A percentile compares a stretch with the other conserved stretches of the same genome.
These are phyloP conservation scores for Amauroascus verrucosus DNA, from an alignment of 2,329 filamentous ascomycete genomes.

Conservation along the genomic window DNA sequence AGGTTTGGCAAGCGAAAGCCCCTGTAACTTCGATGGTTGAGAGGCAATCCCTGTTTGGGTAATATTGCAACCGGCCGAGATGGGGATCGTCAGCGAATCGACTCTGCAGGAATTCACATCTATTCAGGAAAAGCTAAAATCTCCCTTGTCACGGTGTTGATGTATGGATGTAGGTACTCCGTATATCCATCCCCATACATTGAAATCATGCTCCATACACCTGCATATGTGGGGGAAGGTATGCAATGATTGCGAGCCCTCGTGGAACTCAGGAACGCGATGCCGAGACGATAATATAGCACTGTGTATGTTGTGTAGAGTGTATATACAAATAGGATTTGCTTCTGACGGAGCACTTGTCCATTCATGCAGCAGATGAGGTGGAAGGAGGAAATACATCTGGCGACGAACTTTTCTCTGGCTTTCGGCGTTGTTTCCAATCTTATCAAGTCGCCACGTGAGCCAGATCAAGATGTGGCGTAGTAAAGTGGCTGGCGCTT, in stretches of 20 bases:
- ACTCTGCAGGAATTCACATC: neutral
- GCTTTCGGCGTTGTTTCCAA: no score
- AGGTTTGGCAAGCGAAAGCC: neutral
- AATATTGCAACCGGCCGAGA: conserved; percentile 1
- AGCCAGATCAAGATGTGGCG: neutral
- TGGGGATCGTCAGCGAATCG: neutral
- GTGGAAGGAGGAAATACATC: no score
- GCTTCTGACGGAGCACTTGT: no score
- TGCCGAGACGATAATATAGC: neutral
- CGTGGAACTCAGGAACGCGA: neutral
- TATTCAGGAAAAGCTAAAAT: neutral
- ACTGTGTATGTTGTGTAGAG: no score
- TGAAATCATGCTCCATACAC: neutral
- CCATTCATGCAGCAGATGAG: no score
- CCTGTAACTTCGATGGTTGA: neutral
- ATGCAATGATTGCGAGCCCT: neutral
- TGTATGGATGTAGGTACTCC: no score
- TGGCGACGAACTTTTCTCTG: no score
- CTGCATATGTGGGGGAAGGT: neutral
- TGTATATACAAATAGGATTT: neutral
- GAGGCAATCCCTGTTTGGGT: neutral
- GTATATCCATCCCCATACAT: neutral
- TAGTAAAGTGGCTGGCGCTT: conserved; percentile 1
- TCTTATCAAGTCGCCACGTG: no score
- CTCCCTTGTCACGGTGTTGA: neutral